Base-by-base conservation (phyloP, 2,329 filamentous ascomycete genomes). In the Microcyclosporella mali region DNA sequence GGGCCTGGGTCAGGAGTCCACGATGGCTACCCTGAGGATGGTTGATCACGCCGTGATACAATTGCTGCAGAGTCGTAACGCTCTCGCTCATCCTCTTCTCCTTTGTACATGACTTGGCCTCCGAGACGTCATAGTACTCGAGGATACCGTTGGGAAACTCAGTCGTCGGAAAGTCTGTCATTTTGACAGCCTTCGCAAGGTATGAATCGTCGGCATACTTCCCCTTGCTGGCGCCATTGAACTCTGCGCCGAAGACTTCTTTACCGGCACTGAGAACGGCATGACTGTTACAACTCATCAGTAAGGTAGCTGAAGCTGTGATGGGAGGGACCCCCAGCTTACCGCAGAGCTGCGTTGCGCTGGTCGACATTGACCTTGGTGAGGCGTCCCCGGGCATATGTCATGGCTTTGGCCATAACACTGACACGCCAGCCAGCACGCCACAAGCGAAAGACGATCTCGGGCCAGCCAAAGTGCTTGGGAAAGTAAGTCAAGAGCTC, bases 401-500 rank as follows among this genome's bases (percentile, higher is more conserved):
- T 2, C 16, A 31, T 27, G 6, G 28, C 29, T 3, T 17, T 31
- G 3, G 28, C 28, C 4, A 40, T 40, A 14, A n/a, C 9, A 9
- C 10, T 9, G 9, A 18, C 11, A 11, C 14, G 16, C 27, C 15
- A 3, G 6, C 28, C 16, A 4, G 16, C 18, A 11, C 37, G 28
- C 2, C 9, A 19, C 6, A 40, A 28, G 14, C 28, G 28, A 17
- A 40, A 40, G 37, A 40, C 6, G 29, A 14, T 14, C 4, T 40
- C 37, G 3, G 37, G 15, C 37, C 37, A 33, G 12, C 21, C 10
- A 14, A 40, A 11, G 15, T 32, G 9, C 14, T 40, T n/a, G 6
- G 37, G 14, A 16, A 40, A 40, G 28, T 18, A 33, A 10, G 37
- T 33, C 14, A 40, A 15, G 21, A 40, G 16, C 37, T 33, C 37